A percentile compares a stretch with the other conserved stretches of the same genome.
These are phyloP conservation scores for Diaporthe velutina DNA, from an alignment of 2,329 filamentous ascomycete species.

Conservation along the genomic window DNA sequence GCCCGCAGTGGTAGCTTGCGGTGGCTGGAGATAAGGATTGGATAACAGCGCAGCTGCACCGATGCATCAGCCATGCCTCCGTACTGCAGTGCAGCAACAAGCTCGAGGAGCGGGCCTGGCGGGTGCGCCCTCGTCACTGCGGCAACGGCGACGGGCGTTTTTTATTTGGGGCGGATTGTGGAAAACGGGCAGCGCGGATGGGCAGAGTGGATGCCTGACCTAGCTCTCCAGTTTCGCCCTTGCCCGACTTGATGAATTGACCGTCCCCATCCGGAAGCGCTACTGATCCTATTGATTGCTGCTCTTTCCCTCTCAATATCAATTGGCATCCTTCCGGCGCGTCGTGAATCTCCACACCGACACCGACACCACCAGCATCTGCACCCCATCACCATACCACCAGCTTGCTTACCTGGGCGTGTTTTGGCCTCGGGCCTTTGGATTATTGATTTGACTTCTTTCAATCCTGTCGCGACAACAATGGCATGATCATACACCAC, in stretches of 20 bases:
- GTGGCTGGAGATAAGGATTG: slow-evolving; percentile 34
- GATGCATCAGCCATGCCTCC: slow-evolving; percentile 14
- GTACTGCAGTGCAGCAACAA: slow-evolving; percentile 4
- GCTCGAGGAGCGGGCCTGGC: not conserved
- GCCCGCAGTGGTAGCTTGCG: slow-evolving; percentile 6
- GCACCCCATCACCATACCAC: not conserved
- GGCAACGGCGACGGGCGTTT: slow-evolving; percentile 28
- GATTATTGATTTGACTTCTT: slow-evolving; percentile 6
- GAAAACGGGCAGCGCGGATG: slow-evolving; percentile 28
- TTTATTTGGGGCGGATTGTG: slow-evolving; percentile 29
- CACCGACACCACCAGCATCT: not conserved
- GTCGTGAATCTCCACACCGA: slow-evolving; percentile 26
- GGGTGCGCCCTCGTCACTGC: slow-evolving; percentile 33
- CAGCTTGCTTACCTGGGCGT: slow-evolving; percentile 23
- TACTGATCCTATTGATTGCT: slow-evolving; percentile 32
- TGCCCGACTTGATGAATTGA: slow-evolving; percentile 24
- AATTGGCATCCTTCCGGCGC: slow-evolving; percentile 27
- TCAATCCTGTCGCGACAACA: not conserved
- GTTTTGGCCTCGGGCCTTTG: slow-evolving; percentile 1
- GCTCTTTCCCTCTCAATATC: slow-evolving; percentile 17
- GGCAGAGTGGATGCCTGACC: slow-evolving; percentile 19
- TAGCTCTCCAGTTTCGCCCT: slow-evolving; percentile 9
- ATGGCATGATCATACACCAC: slow-evolving; percentile 25
- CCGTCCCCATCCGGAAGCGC: slow-evolving; percentile 24
- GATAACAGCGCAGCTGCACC: slow-evolving; percentile 15